phyloP scores from a whole-genome alignment of 352 stramenopile species.

The Pythium angustatum region DNA sequence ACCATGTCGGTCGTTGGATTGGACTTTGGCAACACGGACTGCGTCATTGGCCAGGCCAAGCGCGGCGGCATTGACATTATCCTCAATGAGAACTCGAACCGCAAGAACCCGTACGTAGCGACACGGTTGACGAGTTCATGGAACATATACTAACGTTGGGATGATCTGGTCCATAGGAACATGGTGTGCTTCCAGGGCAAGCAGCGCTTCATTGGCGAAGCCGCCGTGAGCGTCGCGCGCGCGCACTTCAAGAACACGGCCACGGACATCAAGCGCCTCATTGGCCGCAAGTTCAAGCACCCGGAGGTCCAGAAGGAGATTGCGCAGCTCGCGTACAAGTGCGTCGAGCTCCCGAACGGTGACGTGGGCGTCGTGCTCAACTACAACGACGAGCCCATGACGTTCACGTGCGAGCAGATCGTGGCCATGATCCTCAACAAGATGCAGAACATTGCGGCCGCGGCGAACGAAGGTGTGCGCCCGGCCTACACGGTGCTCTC shows the following conservation, averaged over 20 bases:
- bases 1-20: conserved; percentile 97
- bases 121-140: too few relatives aligned
- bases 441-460: conserved; percentile 93
- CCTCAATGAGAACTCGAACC: conserved; percentile 99
- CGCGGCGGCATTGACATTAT: conserved; percentile 98
- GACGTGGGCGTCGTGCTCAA: conserved; percentile 90
- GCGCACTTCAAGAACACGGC: conserved; percentile 99
- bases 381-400: conserved; percentile 91
- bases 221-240: conserved; percentile 88
- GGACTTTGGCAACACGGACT: conserved; percentile 96
- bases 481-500: conserved; percentile 93
- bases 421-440: conserved; percentile 98
- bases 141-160: not conserved
- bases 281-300: conserved; percentile 96
- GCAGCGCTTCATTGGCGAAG: conserved; percentile 94
- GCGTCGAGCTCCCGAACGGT: conserved; percentile 84
- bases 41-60: conserved; percentile 95
- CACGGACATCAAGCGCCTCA: conserved; percentile 95
- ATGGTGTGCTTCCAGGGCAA: conserved; percentile 88
- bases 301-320: conserved; percentile 96
- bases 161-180: conserved; percentile 50
- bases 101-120: conserved; percentile 95
- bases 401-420: conserved; percentile 95
- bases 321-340: conserved; percentile 89
- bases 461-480: conserved; percentile 88